These are phyloP conservation scores for Funneliformis caledonium DNA, from an alignment of 371 early-diverging fungal species.

Conservation along the genomic window DNA sequence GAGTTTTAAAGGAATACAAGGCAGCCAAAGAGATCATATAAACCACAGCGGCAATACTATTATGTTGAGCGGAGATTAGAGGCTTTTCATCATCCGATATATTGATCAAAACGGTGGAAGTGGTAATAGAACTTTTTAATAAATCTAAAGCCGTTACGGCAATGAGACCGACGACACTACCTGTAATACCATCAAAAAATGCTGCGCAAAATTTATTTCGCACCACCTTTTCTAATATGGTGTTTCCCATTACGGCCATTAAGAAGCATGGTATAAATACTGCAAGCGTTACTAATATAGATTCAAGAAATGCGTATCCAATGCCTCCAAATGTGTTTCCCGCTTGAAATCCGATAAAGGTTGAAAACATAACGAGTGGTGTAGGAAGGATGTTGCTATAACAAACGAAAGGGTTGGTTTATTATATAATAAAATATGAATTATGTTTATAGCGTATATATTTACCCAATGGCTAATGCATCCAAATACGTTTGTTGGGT, in stretches of 20 bases:
- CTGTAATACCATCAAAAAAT: conserved; percentile 55
- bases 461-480: conserved; percentile 48
- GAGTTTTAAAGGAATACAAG: conserved; percentile 45
- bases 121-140: conserved; percentile 43
- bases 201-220: conserved; percentile 43
- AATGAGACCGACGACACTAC: conserved; percentile 51
- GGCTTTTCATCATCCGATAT: neutral
- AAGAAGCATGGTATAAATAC: conserved; percentile 54
- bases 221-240: conserved; percentile 47
- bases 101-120: neutral
- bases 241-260: conserved; percentile 54
- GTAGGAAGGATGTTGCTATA: conserved; percentile 51
- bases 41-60: conserved; percentile 43
- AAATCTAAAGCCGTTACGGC: conserved; percentile 54
- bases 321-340: conserved; percentile 44
- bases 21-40: conserved; percentile 45
- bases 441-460: too few relatives aligned
- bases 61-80: conserved; percentile 38
- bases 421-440: too few relatives aligned
- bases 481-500: conserved; percentile 50
- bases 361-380: conserved; percentile 54
- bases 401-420: too few relatives aligned
- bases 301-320: conserved; percentile 48
- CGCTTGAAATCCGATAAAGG: conserved; percentile 53
- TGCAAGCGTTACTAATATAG: conserved; percentile 50